Evolutionary conservation across 2,329 filamentous ascomycete species (phyloP).

Genomic region (Cryphonectria japonica): DNA sequence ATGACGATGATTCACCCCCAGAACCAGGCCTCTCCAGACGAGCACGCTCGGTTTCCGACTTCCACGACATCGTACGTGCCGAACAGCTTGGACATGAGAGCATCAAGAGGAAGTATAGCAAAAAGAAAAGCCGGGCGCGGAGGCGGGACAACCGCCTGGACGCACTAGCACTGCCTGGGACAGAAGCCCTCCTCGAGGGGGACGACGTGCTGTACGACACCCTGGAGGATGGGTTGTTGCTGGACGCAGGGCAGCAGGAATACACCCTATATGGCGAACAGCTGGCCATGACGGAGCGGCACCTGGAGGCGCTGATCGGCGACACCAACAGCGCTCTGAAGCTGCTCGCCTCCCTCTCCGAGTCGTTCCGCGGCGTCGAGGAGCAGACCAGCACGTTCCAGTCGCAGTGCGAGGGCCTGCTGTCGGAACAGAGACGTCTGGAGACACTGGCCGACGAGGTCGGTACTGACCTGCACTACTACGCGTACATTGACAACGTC

Average conservation of each 20-base stretch:
- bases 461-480: slow-evolving; percentile 89
- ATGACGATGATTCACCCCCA: slow-evolving; percentile 63
- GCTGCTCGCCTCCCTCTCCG: slow-evolving; percentile 76
- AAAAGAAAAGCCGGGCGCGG: slow-evolving; percentile 44
- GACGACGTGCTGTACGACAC: slow-evolving; percentile 51
- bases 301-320: slow-evolving; percentile 77
- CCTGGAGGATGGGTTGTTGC: slow-evolving; percentile 70
- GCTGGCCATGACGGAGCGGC: slow-evolving; percentile 76
- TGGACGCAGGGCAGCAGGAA: slow-evolving; percentile 82
- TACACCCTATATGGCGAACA: slow-evolving; percentile 86
- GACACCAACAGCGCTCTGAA: slow-evolving; percentile 75
- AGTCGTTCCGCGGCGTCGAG: slow-evolving; percentile 87
- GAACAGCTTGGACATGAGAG: slow-evolving; percentile 59
- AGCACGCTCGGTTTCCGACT: slow-evolving; percentile 78
- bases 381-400: slow-evolving; percentile 92
- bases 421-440: slow-evolving; percentile 80
- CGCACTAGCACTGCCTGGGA: slow-evolving; percentile 50
- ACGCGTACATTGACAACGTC: slow-evolving; percentile 89
- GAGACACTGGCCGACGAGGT: slow-evolving; percentile 82
- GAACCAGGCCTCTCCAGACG: slow-evolving; percentile 67
- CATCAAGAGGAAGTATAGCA: slow-evolving; percentile 42
- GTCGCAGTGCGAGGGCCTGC: slow-evolving; percentile 84
- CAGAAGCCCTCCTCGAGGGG: slow-evolving; percentile 34
- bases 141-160: slow-evolving; percentile 51
- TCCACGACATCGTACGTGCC: slow-evolving; percentile 64